phyloP scores from a whole-genome alignment of 2,329 filamentous ascomycete species.

The Beauveria bassiana region DNA sequence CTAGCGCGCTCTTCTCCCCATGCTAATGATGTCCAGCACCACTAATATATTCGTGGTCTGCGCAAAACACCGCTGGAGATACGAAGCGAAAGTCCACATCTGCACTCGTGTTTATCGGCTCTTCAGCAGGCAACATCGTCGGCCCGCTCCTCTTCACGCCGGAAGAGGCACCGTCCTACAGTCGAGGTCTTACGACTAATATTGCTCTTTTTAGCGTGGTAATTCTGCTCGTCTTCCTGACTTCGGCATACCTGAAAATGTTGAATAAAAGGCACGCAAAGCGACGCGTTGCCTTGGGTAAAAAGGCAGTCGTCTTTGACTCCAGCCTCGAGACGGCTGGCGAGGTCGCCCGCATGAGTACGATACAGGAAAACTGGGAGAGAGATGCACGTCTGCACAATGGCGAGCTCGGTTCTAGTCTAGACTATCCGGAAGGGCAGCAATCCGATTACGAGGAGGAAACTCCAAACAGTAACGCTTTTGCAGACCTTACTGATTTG shows the following conservation, averaged over 20 bases:
- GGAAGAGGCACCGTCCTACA: conserved; percentile 31
- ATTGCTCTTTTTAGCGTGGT: conserved; percentile 54
- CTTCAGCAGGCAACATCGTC: conserved; percentile 58
- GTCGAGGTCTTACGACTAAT: conserved; percentile 50
- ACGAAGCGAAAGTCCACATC: conserved; percentile 63
- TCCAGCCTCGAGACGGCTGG: conserved; percentile 47
- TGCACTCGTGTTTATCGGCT: conserved; percentile 56
- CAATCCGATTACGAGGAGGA: conserved; percentile 12
- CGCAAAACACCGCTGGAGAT: conserved; percentile 59
- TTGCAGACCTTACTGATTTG: conserved; percentile 48
- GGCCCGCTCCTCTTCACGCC: conserved; percentile 58
- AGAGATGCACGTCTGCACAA: background rate
- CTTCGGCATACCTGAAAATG: conserved; percentile 39
- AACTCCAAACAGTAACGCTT: conserved; percentile 19
- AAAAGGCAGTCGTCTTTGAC: conserved; percentile 50
- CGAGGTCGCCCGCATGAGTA: conserved; percentile 31
- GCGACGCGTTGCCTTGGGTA: conserved; percentile 49
- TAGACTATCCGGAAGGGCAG: background rate
- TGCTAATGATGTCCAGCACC: conserved; percentile 32
- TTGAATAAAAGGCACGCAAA: conserved; percentile 49
- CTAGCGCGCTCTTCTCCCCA: conserved; percentile 39
- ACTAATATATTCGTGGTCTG: conserved; percentile 53
- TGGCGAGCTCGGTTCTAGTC: conserved; percentile 2
- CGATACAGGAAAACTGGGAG: conserved; percentile 16
- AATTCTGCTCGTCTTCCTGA: conserved; percentile 38